phyloP scores from a whole-genome alignment of 768 basidiomycete species.

The Hebeloma cylindrosporum region DNA sequence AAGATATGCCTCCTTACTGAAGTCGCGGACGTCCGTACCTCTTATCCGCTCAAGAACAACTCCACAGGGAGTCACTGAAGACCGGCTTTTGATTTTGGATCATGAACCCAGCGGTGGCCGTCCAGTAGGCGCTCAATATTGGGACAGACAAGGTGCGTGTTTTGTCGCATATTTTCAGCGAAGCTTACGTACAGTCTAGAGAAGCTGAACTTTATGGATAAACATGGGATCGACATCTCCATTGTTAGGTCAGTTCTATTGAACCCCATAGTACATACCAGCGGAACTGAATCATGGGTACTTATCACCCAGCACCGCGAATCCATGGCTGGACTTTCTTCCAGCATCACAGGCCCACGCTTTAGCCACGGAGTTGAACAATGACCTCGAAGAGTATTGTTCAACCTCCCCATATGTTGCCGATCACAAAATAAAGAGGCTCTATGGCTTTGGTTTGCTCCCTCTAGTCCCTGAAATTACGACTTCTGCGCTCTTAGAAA shows the following conservation, averaged over 20 bases:
- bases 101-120: constrained; percentile 78
- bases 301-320: constrained; percentile 62
- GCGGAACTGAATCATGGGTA: neutral
- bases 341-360: constrained; percentile 61
- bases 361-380: constrained; percentile 72
- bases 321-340: constrained; percentile 92
- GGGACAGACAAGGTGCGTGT: constrained; percentile 49
- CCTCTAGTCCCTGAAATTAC: constrained; percentile 73
- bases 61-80: constrained; percentile 51
- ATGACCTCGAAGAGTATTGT: constrained; percentile 79
- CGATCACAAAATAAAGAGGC: constrained; percentile 48
- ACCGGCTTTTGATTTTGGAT: constrained; percentile 75
- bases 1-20: constrained; percentile 69
- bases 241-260: constrained; percentile 69
- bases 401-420: constrained; percentile 53
- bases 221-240: constrained; percentile 76
- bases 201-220: constrained; percentile 87
- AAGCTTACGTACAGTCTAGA: constrained; percentile 10
- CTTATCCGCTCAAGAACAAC: constrained; percentile 55
- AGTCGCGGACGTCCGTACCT: constrained; percentile 62
- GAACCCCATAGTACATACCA: too few species aligned
- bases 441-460: constrained; percentile 84
- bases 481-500: constrained; percentile 55
- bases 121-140: constrained; percentile 83
- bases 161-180: neutral